Conservation (phyloP, 345 rosid genomes). For the Xanthoceras sorbifolium region DNA sequence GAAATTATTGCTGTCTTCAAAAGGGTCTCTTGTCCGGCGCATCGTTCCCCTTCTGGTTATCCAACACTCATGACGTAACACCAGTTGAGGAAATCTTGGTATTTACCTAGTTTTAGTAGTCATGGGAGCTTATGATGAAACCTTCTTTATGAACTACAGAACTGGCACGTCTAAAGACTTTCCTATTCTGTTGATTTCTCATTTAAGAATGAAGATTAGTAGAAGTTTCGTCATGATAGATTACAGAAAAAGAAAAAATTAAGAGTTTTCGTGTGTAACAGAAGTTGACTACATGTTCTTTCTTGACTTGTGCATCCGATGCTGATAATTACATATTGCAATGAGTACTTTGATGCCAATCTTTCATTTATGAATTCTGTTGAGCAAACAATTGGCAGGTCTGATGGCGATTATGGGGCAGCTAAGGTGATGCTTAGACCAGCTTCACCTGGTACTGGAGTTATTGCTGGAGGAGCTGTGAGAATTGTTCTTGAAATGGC, state of each 20-base stretch:
- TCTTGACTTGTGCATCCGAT: neutral
- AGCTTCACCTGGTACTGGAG: slow-evolving; percentile 90
- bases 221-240: neutral
- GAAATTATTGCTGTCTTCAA: neutral
- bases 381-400: slow-evolving; percentile 39
- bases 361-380: neutral
- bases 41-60: neutral
- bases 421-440: slow-evolving; percentile 97
- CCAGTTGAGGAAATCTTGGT: neutral
- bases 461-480: slow-evolving; percentile 92
- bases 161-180: neutral
- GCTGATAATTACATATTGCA: neutral
- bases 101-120: neutral
- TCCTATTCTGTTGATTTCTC: neutral
- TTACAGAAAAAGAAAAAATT: neutral
- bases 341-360: neutral
- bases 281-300: neutral
- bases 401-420: slow-evolving; percentile 86
- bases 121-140: neutral
- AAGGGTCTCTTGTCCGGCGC: neutral
- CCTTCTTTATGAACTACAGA: neutral
- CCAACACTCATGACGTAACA: neutral
- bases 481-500: slow-evolving; percentile 93
- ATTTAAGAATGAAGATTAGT: neutral
- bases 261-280: neutral